Conservation (phyloP, 257 asterid genomes). For the Gynochthodes officinalis region DNA sequence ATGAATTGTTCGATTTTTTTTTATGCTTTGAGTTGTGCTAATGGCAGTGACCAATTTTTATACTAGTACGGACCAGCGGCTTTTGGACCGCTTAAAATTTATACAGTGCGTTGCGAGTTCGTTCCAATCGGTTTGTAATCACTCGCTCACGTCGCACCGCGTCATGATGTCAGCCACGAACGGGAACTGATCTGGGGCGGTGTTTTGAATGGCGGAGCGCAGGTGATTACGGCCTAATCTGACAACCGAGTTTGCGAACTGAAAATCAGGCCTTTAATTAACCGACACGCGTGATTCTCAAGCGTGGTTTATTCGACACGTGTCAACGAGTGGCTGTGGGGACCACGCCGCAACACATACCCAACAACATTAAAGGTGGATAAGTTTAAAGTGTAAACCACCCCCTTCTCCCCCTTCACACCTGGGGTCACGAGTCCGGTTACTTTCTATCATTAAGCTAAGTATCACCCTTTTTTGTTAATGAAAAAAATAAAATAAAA, state of each 20-base stretch:
- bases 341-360: slow-evolving; percentile 23
- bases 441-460: slow-evolving; percentile 12
- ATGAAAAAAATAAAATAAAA: neutral
- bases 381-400: no score
- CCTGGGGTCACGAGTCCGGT: neutral
- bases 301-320: slow-evolving; percentile 20
- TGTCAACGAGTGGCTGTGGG: slow-evolving; percentile 22
- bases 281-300: slow-evolving; percentile 32
- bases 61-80: slow-evolving; percentile 34
- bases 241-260: slow-evolving; percentile 20
- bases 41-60: slow-evolving; percentile 16
- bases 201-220: neutral
- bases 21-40: slow-evolving; percentile 13
- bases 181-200: neutral
- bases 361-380: slow-evolving; percentile 19
- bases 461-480: slow-evolving; percentile 19
- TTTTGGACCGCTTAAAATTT: neutral
- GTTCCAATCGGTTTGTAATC: neutral
- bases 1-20: no score
- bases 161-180: neutral
- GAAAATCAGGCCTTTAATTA: slow-evolving; percentile 26
- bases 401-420: no score
- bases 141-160: neutral
- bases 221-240: slow-evolving; percentile 10
- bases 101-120: neutral